phyloP scores from a whole-genome alignment of 306 rosid genomes.

The Betula pendula region DNA sequence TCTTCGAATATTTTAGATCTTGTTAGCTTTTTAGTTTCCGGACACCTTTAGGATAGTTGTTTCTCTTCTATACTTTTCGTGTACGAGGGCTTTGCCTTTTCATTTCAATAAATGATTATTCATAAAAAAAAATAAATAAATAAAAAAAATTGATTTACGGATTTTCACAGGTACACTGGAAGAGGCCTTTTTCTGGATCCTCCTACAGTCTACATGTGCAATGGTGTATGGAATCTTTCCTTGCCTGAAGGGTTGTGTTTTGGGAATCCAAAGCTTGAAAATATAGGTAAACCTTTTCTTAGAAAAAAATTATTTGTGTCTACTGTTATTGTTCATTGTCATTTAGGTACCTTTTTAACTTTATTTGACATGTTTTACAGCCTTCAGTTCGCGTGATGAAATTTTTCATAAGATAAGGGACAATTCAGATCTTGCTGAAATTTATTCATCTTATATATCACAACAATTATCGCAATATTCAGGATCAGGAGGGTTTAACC shows the following conservation, averaged over 20 bases:
- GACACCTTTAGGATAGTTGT: too few relatives aligned
- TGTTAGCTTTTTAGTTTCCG: too few relatives aligned
- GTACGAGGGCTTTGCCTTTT: too few relatives aligned
- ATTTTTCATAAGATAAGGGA: slow-evolving; percentile 70
- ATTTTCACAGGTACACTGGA: slow-evolving; percentile 80
- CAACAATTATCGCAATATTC: slow-evolving; percentile 49
- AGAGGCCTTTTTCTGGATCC: slow-evolving; percentile 93
- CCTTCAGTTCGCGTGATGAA: slow-evolving; percentile 63
- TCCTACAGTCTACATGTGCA: slow-evolving; percentile 72
- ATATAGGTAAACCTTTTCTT: slow-evolving; percentile 40
- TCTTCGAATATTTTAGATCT: too few relatives aligned
- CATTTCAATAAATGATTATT: too few relatives aligned
- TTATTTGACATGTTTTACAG: slow-evolving; percentile 48
- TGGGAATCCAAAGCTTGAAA: slow-evolving; percentile 34
- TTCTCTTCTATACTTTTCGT: too few relatives aligned
- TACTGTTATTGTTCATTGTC: slow-evolving; percentile 12
- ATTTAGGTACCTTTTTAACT: slow-evolving; percentile 32
- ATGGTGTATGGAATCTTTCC: slow-evolving; percentile 66
- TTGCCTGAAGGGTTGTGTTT: slow-evolving; percentile 62
- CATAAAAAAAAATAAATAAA: too few relatives aligned
- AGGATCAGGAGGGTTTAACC: slow-evolving; percentile 39
- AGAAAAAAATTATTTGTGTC: background rate
- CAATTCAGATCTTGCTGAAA: slow-evolving; percentile 61
- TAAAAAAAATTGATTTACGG: slow-evolving; percentile 21
- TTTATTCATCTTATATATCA: slow-evolving; percentile 72